phyloP scores from a whole-genome alignment of 495 filamentous ascomycete species.

The Lophium mytilinum region DNA sequence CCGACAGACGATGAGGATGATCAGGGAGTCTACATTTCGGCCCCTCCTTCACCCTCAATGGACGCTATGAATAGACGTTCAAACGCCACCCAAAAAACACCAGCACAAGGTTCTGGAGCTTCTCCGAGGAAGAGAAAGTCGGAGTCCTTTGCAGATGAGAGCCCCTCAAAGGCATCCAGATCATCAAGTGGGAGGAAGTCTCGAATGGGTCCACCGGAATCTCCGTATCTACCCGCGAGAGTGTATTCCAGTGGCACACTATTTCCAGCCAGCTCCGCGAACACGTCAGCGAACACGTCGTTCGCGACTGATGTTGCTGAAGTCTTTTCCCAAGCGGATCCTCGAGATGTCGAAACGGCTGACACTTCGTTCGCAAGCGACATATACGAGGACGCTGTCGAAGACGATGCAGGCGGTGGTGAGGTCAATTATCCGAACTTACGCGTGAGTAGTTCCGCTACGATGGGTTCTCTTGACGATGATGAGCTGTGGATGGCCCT shows the following conservation, averaged over 20 bases:
- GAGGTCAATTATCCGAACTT: constrained; percentile 1
- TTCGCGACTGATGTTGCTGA: not conserved
- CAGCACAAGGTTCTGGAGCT: not conserved
- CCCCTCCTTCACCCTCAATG: constrained; percentile 1
- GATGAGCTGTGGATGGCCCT: not conserved
- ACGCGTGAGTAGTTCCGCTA: constrained; percentile 2
- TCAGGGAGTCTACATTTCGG: too few relatives aligned
- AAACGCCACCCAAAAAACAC: constrained; percentile 1
- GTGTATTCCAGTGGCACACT: not conserved
- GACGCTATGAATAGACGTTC: not conserved
- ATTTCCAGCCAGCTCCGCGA: constrained; percentile 2
- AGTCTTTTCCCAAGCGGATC: constrained; percentile 6
- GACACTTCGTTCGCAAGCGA: constrained; percentile 12
- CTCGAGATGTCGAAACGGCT: not conserved
- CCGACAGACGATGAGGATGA: not conserved
- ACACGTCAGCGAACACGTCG: constrained; percentile 4
- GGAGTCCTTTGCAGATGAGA: not conserved
- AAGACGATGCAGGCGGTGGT: not conserved
- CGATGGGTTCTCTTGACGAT: constrained; percentile 14
- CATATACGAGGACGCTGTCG: too few relatives aligned
- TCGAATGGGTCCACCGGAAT: not conserved
- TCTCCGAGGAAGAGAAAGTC: constrained; percentile 7
- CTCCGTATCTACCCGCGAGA: not conserved
- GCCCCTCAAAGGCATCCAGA: constrained; percentile 10
- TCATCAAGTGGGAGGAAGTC: constrained; percentile 8